Base-by-base conservation (phyloP, 768 basidiomycete genomes). In the Glaciozyma antarctica region DNA sequence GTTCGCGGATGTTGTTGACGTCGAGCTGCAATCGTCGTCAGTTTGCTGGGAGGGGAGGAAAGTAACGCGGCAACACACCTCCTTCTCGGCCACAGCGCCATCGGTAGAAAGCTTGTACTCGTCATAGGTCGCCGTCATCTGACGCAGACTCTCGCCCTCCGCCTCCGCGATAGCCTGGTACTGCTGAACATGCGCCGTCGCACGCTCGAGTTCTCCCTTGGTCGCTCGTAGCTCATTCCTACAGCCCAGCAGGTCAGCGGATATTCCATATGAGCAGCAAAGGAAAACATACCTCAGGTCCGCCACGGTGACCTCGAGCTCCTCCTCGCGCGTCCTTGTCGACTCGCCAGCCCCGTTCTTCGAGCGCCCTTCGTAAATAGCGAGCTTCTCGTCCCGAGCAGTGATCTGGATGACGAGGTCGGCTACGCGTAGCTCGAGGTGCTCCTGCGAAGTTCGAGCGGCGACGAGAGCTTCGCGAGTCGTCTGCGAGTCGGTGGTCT, bases 151-250 rank as follows among this genome's bases (percentile, higher is more conserved):
- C 67, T 81, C 82, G 75, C 92, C 90, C 71, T 82, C 90, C 0
- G 88, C 86, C 72, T 86, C 83, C 66, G 86, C 87, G 71, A 93
- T 91, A 69, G 87, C 85, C 74, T 88, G 83, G 82, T 87, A 92
- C 75, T 92, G 90, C 65, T 87, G 82, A 34, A 86, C 85, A 72
- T 90, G 88, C 53, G 78, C 82, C 62, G 82, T 82, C 1, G 88
- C 85, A 24, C 83, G 79, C 15, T 84, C 80, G 44, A 90, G 81
- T 69, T 91, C 90, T 28, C 88, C 81, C 75, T 91, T 85, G 3
- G 86, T 81, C 2, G 88, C 80, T 77, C 88, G 90, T 59, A 93
- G 79, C 32, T 85, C 80, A 47, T 85, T 83, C 17, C 89, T 90
- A 28, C 48, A 54, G 22, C 10, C 34, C 34, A 24, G 7, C 22